Percentiles rank a stretch among this genome's conserved stretches.
Evolutionary conservation across 305 asterid genomes (phyloP).

Genomic region (Solanum hybrid): DNA sequence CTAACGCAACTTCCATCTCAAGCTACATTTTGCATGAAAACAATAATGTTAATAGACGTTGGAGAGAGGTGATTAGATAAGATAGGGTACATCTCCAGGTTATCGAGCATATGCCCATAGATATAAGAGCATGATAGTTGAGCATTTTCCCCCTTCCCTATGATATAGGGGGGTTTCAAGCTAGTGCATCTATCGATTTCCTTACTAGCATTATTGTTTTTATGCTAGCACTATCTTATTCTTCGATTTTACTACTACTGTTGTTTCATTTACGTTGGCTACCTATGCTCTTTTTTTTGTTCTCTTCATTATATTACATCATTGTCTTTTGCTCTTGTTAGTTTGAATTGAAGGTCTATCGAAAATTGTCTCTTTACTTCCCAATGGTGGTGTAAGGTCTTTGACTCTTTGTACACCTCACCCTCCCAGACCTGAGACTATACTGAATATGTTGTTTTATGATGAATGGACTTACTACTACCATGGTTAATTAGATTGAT

Average conservation of each 20-base stretch:
- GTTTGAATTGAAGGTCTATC: not conserved
- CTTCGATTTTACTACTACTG: not conserved
- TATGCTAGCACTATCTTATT: not conserved
- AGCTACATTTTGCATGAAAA: constrained; percentile 13
- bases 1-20: constrained; percentile 27
- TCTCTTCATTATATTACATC: not conserved
- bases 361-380: not conserved
- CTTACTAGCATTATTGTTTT: not conserved
- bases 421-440: not conserved
- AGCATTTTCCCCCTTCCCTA: not conserved
- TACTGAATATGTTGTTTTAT: not conserved
- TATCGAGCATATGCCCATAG: not conserved
- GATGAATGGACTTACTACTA: not conserved
- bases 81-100: not conserved
- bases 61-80: not conserved
- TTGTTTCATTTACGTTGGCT: not conserved
- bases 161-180: not conserved
- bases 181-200: not conserved
- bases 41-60: not conserved
- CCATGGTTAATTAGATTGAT: not conserved
- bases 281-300: not conserved
- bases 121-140: not conserved
- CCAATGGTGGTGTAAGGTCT: not conserved
- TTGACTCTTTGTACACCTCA: not conserved
- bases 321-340: not conserved